A percentile compares a stretch with the other conserved stretches of the same genome.
Conservation (phyloP, 306 rosid species). For the Cucurbita maxima region DNA sequence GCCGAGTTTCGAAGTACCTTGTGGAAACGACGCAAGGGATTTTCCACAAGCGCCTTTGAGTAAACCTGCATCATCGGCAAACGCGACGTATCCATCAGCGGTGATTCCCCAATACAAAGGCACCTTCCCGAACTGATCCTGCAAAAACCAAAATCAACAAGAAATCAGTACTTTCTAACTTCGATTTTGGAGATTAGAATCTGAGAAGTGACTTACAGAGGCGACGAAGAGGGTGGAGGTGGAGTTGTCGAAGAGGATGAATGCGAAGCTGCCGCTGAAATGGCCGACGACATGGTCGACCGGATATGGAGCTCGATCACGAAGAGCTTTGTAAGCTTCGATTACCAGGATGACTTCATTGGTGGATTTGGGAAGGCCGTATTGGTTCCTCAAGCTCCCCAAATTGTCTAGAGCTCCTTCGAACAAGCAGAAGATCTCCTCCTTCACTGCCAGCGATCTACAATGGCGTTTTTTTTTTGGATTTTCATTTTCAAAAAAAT, state of each 20-base stretch:
- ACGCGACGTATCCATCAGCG: slow-evolving; percentile 86
- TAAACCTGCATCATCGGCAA: slow-evolving; percentile 68
- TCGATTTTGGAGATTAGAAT: background rate
- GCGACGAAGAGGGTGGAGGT: slow-evolving; percentile 82
- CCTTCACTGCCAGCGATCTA: slow-evolving; percentile 86
- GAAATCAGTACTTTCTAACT: background rate
- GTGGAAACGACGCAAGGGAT: slow-evolving; percentile 97
- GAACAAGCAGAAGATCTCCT: slow-evolving; percentile 79
- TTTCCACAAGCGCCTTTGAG: slow-evolving; percentile 94
- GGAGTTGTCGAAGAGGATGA: slow-evolving; percentile 71
- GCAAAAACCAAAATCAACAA: background rate
- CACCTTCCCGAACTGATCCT: slow-evolving; percentile 72
- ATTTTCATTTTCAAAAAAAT: background rate
- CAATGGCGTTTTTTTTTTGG: background rate
- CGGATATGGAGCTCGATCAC: slow-evolving; percentile 92
- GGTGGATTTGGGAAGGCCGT: slow-evolving; percentile 65
- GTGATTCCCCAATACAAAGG: slow-evolving; percentile 92
- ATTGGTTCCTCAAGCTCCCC: slow-evolving; percentile 76
- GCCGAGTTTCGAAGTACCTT: slow-evolving; percentile 14
- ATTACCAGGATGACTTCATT: slow-evolving; percentile 71
- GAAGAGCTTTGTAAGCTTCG: slow-evolving; percentile 92
- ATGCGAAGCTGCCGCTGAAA: slow-evolving; percentile 62
- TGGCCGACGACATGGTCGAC: slow-evolving; percentile 78
- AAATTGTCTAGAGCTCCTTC: slow-evolving; percentile 81
- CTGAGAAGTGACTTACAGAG: slow-evolving; percentile 27